Evolutionary conservation across 108 stramenopile genomes (phyloP), one percentile per base, ranked within the genome.

Genomic region (Bacterosira constricta): DNA sequence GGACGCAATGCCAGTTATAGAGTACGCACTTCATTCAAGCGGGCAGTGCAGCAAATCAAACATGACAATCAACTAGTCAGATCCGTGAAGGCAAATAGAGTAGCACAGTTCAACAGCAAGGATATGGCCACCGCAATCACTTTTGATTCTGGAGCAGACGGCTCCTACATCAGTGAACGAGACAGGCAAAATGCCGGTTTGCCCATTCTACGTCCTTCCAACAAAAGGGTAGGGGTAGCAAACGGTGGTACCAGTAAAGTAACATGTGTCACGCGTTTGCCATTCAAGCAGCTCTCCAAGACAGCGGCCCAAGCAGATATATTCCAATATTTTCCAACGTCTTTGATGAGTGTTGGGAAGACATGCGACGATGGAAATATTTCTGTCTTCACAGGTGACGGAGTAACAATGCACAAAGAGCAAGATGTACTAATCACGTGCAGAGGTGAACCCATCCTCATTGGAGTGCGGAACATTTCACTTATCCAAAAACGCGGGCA

Each of bases 91-190:
- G 15, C n/a, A 46, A 17, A 63, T 4, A 8, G 4, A 15, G 17
- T 63, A 9, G 63, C 3, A 8, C 18, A 17, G 46, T 63, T 34
- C 13, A 29, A 3, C 20, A 17, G 6, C 4, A 38, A 2, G 21
- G 17, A 49, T n/a, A 12, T 2, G n/a, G 15, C 63, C 27, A n/a
- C n/a, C n/a, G n/a, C n/a, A n/a, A n/a, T n/a, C n/a, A n/a, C n/a
- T n/a, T n/a, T n/a, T n/a, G n/a, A 63, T 34, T 63, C 63, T 3
- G 47, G 63, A 10, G 46, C 63, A 11, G 46, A 63, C 31, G 29
- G 39, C 3, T 39, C 55, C 32, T 68, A 55, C 41, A 25, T 68
- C 27, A 55, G 53, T 23, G 41, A 63, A 49, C n/a, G n/a, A n/a
- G n/a, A n/a, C n/a, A n/a, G n/a, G n/a, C n/a, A n/a, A n/a, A n/a